A percentile compares a stretch with the other conserved stretches of the same genome.
Evolutionary conservation across 2,329 filamentous ascomycete species (phyloP).

Genomic region (Davidsoniella eucalypti): DNA sequence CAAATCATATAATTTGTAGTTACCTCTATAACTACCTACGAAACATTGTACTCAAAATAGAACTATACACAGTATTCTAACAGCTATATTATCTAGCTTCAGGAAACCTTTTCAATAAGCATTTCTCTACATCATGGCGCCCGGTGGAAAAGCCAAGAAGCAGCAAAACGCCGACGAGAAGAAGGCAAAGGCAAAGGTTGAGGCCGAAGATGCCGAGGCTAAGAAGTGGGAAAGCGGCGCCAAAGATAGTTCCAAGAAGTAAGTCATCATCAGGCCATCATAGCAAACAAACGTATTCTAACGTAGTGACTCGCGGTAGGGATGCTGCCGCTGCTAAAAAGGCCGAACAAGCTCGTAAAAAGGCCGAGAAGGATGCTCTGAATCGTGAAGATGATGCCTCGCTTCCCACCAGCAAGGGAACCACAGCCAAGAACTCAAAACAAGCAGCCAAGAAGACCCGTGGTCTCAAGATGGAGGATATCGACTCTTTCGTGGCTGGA

Average conservation of each 20-base stretch:
- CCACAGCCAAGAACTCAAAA: conserved; percentile 49
- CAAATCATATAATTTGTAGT: too few relatives aligned
- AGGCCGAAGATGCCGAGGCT: conserved; percentile 50
- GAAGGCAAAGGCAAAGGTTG: conserved; percentile 50
- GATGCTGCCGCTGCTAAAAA: conserved; percentile 74
- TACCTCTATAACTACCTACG: too few relatives aligned
- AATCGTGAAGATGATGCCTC: conserved; percentile 66
- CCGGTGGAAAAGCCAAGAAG: too few relatives aligned
- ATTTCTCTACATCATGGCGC: too few relatives aligned
- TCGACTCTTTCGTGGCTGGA: conserved; percentile 56
- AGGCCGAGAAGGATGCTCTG: conserved; percentile 77
- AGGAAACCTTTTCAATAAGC: too few relatives aligned
- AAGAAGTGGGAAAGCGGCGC: conserved; percentile 71
- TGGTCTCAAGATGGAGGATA: conserved; percentile 58
- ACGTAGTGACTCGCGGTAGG: conserved; percentile 28
- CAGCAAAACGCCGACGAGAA: conserved; percentile 48
- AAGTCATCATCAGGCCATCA: conserved; percentile 21
- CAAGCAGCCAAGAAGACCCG: conserved; percentile 45
- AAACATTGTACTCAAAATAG: too few relatives aligned
- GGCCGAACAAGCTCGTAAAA: conserved; percentile 68
- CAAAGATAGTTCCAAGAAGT: conserved; percentile 82
- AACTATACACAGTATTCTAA: too few relatives aligned
- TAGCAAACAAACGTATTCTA: conserved; percentile 2
- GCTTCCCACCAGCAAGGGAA: conserved; percentile 32
- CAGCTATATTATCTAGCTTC: too few relatives aligned